Percentiles rank a stretch among this genome's conserved stretches.
These are phyloP conservation scores for Iberis pinnata DNA, from an alignment of 345 rosid genomes.

Conservation along the genomic window DNA sequence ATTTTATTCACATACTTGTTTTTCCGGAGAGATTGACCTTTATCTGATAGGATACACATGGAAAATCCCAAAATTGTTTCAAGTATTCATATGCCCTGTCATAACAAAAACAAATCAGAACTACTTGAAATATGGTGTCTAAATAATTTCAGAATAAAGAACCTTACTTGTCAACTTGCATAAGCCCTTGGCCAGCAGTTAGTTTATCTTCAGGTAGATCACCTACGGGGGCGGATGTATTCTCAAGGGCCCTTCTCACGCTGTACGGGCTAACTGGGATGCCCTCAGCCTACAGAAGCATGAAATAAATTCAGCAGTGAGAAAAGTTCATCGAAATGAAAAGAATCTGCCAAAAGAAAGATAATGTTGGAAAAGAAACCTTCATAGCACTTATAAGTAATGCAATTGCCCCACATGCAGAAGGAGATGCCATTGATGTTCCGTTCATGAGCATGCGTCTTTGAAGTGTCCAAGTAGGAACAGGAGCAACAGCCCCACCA, in stretches of 20 bases:
- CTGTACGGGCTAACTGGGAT: conserved; percentile 77
- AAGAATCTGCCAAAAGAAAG: conserved; percentile 9
- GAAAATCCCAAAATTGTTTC: conserved; percentile 42
- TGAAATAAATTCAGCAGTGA: conserved; percentile 21
- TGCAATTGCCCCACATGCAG: conserved; percentile 97
- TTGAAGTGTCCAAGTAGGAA: conserved; percentile 98
- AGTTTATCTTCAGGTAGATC: conserved; percentile 72
- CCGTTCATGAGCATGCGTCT: conserved; percentile 99
- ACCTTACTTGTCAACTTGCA: conserved; percentile 90
- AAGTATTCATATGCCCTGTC: conserved; percentile 82
- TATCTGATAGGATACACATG: conserved; percentile 63
- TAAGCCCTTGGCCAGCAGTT: conserved; percentile 89
- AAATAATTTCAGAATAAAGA: conserved; percentile 14
- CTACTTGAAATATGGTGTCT: conserved; percentile 20
- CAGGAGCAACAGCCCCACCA: conserved; percentile 99
- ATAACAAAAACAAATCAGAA: conserved; percentile 17
- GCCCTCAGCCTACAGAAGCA: conserved; percentile 58
- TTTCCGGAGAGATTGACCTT: conserved; percentile 72
- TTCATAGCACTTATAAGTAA: conserved; percentile 92
- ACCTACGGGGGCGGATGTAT: conserved; percentile 70
- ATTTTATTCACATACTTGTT: conserved; percentile 48
- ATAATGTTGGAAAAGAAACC: conserved; percentile 39
- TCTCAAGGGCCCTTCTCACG: conserved; percentile 87
- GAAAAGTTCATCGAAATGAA: conserved; percentile 12
- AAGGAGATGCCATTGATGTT: conserved; percentile 99